Percentiles rank a stretch among this genome's conserved stretches.
These are phyloP conservation scores for Lathyrus aphaca DNA, from an alignment of 306 rosid genomes.

Conservation along the genomic window DNA sequence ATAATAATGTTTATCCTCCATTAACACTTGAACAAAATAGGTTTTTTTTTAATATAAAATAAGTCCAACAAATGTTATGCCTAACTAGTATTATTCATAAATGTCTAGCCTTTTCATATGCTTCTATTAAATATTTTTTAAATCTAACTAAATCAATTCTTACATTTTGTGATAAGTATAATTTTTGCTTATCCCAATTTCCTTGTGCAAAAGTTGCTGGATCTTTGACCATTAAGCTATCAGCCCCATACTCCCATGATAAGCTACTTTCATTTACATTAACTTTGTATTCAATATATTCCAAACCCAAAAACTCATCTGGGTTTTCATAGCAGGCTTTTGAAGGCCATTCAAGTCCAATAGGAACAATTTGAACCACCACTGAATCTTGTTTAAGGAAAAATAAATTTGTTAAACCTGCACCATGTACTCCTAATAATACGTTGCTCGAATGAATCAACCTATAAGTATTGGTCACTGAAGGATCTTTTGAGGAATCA, in stretches of 20 bases:
- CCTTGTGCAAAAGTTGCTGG: not conserved
- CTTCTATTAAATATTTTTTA: slow-evolving; percentile 29
- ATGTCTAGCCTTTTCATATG: slow-evolving; percentile 28
- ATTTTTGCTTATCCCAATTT: slow-evolving; percentile 2
- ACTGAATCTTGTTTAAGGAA: slow-evolving; percentile 44
- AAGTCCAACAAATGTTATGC: too few relatives aligned
- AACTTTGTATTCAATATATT: slow-evolving; percentile 46
- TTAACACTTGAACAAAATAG: too few relatives aligned
- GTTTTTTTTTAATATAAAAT: too few relatives aligned
- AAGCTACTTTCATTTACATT: slow-evolving; percentile 44
- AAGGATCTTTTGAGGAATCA: slow-evolving; percentile 18
- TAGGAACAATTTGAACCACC: slow-evolving; percentile 57
- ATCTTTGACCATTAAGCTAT: slow-evolving; percentile 42
- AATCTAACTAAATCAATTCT: slow-evolving; percentile 38
- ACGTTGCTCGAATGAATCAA: slow-evolving; percentile 45
- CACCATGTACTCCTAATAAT: slow-evolving; percentile 61
- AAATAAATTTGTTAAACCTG: slow-evolving; percentile 50
- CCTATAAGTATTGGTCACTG: slow-evolving; percentile 22
- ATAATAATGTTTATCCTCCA: too few relatives aligned
- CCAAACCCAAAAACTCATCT: slow-evolving; percentile 34
- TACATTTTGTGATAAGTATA: slow-evolving; percentile 42
- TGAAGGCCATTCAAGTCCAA: slow-evolving; percentile 49
- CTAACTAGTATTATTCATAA: not conserved
- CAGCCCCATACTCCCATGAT: slow-evolving; percentile 28
- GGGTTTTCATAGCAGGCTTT: slow-evolving; percentile 36